Evolutionary conservation across 176 grass and related monocot species (phyloP), one percentile per base, ranked within the genome.

Genomic region (Hsuehochloa calcarea): DNA sequence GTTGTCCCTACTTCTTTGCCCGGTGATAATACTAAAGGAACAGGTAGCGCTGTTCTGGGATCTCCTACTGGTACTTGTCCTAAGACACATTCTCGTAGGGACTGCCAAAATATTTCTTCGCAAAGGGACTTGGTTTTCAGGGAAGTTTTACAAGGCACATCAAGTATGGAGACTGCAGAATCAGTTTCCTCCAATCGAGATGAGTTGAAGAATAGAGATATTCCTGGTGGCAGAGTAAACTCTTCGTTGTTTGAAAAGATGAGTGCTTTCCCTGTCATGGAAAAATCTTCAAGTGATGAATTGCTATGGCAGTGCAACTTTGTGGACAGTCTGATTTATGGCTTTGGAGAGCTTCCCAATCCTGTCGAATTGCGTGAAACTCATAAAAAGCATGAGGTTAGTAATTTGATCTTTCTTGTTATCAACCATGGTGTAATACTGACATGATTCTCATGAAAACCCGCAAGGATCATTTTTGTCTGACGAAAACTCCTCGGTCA

Each of bases 351-450:
- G 20, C 20, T 37, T 70, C 59, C 64, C 54, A 73, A 37, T 56
- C 27, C 12, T 3, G 11, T 39, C 0, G 27, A 34, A 14, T 35
- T 58, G 26, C 11, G 10, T 60, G 70, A 35, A 5, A 68, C 65
- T 41, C 78, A 41, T 74, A 71, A 72, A 65, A 86, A 79, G 26
- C 59, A 29, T 4, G 78, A 67, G 90, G 90, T 91, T 17, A 62
- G 85, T 85, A 72, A 19, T 11, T 65, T 59, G 17, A 72, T 31
- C 20, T 58, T 77, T 46, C 37, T 10, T 39, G n/a, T 51, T 80
- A 35, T 38, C 12, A 15, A 64, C 6, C 70, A 63, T 46, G 62
- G 7, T 19, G 15, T 65, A 58, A 45, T 31, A 10, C 67, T 5
- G 46, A 71, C 5, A 58, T 47, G 54, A 43, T 80, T 87, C 68